A percentile compares a stretch with the other conserved stretches of the same genome.
These are phyloP conservation scores for Phanerochaete sordida DNA, from an alignment of 768 basidiomycete genomes.

Conservation along the genomic window DNA sequence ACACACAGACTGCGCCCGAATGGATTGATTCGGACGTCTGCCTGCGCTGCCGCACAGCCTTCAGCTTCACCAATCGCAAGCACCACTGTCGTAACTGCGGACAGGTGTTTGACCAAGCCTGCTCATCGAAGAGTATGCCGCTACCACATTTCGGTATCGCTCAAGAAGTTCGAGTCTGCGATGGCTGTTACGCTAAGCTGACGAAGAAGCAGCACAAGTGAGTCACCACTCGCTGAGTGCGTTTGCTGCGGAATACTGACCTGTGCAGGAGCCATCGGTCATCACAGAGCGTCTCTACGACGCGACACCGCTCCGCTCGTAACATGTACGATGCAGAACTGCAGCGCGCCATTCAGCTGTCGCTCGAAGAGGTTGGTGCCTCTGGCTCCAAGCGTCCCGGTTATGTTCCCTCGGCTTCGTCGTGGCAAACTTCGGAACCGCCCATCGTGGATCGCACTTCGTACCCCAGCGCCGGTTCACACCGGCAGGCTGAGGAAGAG, in stretches of 20 bases:
- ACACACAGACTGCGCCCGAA: slow-evolving; percentile 88
- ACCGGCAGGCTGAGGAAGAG: slow-evolving; percentile 56
- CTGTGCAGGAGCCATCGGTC: slow-evolving; percentile 46
- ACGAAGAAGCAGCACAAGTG: slow-evolving; percentile 58
- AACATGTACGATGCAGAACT: slow-evolving; percentile 83
- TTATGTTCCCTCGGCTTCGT: slow-evolving; percentile 64
- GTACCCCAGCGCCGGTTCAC: slow-evolving; percentile 39
- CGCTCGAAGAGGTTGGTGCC: slow-evolving; percentile 70
- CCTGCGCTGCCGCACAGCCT: slow-evolving; percentile 85
- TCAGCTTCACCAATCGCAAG: slow-evolving; percentile 94
- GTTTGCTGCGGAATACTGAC: background rate
- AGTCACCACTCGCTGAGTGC: slow-evolving; percentile 35
- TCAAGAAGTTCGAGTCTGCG: slow-evolving; percentile 92
- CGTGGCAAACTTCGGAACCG: slow-evolving; percentile 67
- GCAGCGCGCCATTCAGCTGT: slow-evolving; percentile 89
- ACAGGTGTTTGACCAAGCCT: slow-evolving; percentile 91
- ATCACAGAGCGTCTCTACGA: slow-evolving; percentile 49
- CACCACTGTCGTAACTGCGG: slow-evolving; percentile 99
- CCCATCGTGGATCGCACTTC: slow-evolving; percentile 46
- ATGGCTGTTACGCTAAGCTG: slow-evolving; percentile 81
- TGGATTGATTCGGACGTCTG: slow-evolving; percentile 98
- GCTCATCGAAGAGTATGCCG: slow-evolving; percentile 79
- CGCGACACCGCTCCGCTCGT: slow-evolving; percentile 52
- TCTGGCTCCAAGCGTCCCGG: slow-evolving; percentile 53
- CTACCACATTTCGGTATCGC: slow-evolving; percentile 93